Conservation (phyloP, 257 asterid species). For the Primulina eburnea region DNA sequence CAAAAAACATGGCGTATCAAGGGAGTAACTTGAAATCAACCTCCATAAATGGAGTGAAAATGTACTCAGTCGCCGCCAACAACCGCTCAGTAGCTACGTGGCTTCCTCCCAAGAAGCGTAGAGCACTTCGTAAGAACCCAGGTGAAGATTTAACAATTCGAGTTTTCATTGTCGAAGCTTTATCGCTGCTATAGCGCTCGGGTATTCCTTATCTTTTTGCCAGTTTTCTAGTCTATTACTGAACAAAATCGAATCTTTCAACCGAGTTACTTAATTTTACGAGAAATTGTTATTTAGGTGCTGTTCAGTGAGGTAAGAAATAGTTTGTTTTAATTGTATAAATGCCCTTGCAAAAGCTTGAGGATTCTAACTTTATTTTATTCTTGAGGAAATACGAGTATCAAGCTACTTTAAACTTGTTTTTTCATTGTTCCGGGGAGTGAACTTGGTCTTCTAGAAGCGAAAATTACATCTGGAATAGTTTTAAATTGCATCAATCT, state of each 20-base stretch:
- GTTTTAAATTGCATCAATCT: background rate
- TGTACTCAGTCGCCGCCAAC: conserved; percentile 70
- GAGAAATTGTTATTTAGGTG: too few species aligned
- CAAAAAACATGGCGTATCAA: conserved; percentile 55
- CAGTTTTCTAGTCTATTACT: background rate
- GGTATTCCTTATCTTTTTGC: background rate
- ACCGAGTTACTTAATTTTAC: background rate
- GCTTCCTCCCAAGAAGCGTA: conserved; percentile 81
- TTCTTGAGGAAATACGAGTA: background rate
- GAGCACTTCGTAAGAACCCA: conserved; percentile 81
- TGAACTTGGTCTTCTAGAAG: background rate
- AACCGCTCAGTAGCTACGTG: conserved; percentile 69
- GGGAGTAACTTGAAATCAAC: conserved; percentile 87
- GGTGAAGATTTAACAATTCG: conserved; percentile 28
- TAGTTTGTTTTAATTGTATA: background rate
- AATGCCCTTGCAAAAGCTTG: background rate
- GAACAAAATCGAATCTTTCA: background rate
- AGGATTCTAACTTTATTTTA: background rate
- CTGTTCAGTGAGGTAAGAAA: background rate
- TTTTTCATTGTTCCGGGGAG: background rate
- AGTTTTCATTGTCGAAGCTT: background rate
- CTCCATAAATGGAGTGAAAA: conserved; percentile 81
- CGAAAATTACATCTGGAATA: background rate
- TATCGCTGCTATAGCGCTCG: background rate
- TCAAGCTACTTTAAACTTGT: background rate